A percentile compares a stretch with the other conserved stretches of the same genome.
These are phyloP conservation scores for Mytilinidion resinicola DNA, from an alignment of 495 filamentous ascomycete species.

Conservation along the genomic window DNA sequence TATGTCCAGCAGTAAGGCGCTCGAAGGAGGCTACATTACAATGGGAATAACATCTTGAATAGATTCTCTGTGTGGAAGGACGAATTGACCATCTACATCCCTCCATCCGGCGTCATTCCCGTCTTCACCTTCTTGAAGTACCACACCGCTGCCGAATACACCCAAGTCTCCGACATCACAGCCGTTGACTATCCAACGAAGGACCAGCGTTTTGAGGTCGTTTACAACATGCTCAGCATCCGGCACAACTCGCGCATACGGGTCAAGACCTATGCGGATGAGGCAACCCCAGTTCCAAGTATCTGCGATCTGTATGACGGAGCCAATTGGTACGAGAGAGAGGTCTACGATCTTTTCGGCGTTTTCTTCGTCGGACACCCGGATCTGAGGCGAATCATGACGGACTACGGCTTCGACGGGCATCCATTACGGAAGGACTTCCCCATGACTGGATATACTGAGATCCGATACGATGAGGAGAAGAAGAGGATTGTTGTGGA, in stretches of 20 bases:
- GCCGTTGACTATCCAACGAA: slow-evolving; percentile 92
- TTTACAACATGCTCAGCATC: slow-evolving; percentile 94
- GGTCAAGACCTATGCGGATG: slow-evolving; percentile 98
- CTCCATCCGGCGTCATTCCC: slow-evolving; percentile 79
- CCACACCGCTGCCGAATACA: slow-evolving; percentile 96
- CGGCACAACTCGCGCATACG: slow-evolving; percentile 94
- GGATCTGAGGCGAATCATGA: slow-evolving; percentile 97
- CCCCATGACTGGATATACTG: slow-evolving; percentile 95
- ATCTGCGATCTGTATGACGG: slow-evolving; percentile 82
- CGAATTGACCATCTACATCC: slow-evolving; percentile 88
- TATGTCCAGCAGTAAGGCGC: slow-evolving; percentile 74
- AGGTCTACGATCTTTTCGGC: slow-evolving; percentile 96
- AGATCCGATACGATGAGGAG: slow-evolving; percentile 96
- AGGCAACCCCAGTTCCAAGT: slow-evolving; percentile 89
- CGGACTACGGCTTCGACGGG: slow-evolving; percentile 98
- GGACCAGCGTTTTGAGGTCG: slow-evolving; percentile 92
- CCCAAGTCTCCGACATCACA: slow-evolving; percentile 84
- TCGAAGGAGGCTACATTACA: neutral
- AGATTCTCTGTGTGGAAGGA: slow-evolving; percentile 98
- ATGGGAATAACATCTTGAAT: neutral
- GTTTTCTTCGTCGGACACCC: slow-evolving; percentile 95
- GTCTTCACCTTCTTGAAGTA: slow-evolving; percentile 94
- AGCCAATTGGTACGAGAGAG: slow-evolving; percentile 97
- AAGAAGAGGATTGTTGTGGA: slow-evolving; percentile 99
- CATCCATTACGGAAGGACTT: slow-evolving; percentile 98